These are phyloP conservation scores for Aegilops sharonensis DNA, from an alignment of 176 grass and related monocot genomes.

Conservation along the genomic window DNA sequence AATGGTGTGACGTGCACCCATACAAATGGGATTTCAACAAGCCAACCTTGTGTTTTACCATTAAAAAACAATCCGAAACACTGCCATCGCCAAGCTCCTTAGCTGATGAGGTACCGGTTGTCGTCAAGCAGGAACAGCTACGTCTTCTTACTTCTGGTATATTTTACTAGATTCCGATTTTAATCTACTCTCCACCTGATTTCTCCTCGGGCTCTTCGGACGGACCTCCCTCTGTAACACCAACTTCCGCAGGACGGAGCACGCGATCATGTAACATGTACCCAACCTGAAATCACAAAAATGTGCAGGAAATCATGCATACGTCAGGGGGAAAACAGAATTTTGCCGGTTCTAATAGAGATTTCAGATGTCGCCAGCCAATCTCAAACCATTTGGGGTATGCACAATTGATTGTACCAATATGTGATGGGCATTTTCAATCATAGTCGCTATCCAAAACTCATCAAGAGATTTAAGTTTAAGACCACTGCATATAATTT, in stretches of 20 bases:
- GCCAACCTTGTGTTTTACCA: not conserved
- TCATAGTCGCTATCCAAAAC: not conserved
- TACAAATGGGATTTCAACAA: constrained; percentile 4
- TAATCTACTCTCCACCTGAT: constrained; percentile 18
- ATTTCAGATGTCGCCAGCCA: not conserved
- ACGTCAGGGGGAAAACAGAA: not conserved
- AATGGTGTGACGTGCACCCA: not conserved
- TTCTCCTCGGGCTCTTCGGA: constrained; percentile 20
- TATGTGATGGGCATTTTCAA: not conserved
- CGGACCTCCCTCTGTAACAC: constrained; percentile 32
- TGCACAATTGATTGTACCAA: not conserved
- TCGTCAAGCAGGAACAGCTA: not conserved
- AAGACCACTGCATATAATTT: not conserved
- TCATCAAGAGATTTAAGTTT: not conserved
- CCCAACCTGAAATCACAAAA: constrained; percentile 44
- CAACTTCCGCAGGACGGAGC: constrained; percentile 66
- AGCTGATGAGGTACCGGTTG: not conserved
- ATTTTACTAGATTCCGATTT: not conserved
- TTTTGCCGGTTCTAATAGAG: not conserved
- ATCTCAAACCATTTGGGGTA: not conserved
- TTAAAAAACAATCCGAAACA: not conserved
- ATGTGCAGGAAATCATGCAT: not conserved
- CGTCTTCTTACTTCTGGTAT: not conserved
- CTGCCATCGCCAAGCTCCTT: not conserved
- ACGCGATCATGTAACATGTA: constrained; percentile 70